Percentiles rank a stretch among this genome's conserved stretches.
Conservation (phyloP, 2,329 filamentous ascomycete genomes). For the Pseudogymnoascus sp. region DNA sequence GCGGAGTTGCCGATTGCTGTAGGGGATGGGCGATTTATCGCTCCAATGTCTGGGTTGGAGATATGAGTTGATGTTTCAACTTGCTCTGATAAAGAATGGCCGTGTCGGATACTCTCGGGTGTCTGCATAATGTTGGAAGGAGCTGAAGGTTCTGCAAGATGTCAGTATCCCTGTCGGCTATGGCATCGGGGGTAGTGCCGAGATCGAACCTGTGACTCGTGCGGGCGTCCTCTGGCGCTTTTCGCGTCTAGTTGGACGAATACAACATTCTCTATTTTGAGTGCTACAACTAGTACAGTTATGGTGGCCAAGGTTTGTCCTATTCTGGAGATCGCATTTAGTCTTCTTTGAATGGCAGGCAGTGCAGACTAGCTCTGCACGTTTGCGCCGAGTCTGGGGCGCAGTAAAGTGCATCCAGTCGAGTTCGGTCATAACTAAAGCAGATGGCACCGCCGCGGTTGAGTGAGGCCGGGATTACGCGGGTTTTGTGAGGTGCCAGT, state of each 20-base stretch:
- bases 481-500: neutral
- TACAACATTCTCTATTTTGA: constrained; percentile 24
- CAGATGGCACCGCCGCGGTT: neutral
- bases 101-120: neutral
- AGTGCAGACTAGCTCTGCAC: constrained; percentile 26
- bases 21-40: neutral
- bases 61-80: neutral
- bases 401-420: constrained; percentile 29
- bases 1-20: neutral
- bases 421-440: neutral
- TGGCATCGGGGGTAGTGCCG: neutral
- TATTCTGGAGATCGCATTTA: constrained; percentile 29
- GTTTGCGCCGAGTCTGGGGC: constrained; percentile 26
- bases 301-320: neutral
- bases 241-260: neutral
- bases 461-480: neutral
- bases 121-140: neutral
- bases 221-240: neutral
- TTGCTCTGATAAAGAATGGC: neutral
- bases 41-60: neutral
- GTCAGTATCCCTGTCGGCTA: neutral
- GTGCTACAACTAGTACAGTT: constrained; percentile 15
- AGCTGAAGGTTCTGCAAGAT: neutral
- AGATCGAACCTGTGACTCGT: neutral
- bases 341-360: constrained; percentile 31